A percentile compares a stretch with the other conserved stretches of the same genome.
Evolutionary conservation across 306 rosid species (phyloP).

Genomic region (Parietaria judaica): DNA sequence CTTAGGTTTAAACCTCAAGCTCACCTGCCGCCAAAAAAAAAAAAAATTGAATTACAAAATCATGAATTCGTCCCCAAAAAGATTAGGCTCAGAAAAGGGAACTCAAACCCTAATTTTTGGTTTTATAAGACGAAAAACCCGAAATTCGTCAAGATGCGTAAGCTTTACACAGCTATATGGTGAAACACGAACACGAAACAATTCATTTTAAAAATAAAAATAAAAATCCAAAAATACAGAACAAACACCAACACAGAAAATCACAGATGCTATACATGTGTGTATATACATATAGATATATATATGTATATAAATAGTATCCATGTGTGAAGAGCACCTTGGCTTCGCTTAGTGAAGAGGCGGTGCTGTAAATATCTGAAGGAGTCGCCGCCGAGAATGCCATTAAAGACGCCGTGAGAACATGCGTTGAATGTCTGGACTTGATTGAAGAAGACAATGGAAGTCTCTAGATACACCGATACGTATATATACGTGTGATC

Average conservation of each 20-base stretch:
- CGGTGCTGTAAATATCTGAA: slow-evolving; percentile 20
- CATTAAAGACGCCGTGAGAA: slow-evolving; percentile 33
- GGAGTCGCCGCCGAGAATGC: slow-evolving; percentile 49
- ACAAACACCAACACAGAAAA: no score
- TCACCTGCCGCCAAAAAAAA: slow-evolving; percentile 34
- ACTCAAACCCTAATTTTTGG: no score
- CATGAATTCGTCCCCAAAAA: no score
- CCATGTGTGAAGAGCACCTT: slow-evolving; percentile 22
- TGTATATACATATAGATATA: no score
- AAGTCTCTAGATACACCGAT: neutral
- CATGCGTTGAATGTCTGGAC: slow-evolving; percentile 3
- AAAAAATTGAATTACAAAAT: slow-evolving; percentile 1
- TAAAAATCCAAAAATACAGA: no score
- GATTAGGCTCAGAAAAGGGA: no score
- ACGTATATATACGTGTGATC: neutral
- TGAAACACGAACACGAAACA: no score
- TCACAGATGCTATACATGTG: no score
- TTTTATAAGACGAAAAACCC: no score
- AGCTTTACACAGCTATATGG: no score
- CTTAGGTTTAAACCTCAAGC: slow-evolving; percentile 33
- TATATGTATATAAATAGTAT: neutral
- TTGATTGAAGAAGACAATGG: neutral
- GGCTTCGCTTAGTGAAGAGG: slow-evolving; percentile 34
- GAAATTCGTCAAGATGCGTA: no score
- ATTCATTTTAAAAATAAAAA: no score